Conservation (phyloP, 2,329 filamentous ascomycete species). For the Aspergillus sp. region DNA sequence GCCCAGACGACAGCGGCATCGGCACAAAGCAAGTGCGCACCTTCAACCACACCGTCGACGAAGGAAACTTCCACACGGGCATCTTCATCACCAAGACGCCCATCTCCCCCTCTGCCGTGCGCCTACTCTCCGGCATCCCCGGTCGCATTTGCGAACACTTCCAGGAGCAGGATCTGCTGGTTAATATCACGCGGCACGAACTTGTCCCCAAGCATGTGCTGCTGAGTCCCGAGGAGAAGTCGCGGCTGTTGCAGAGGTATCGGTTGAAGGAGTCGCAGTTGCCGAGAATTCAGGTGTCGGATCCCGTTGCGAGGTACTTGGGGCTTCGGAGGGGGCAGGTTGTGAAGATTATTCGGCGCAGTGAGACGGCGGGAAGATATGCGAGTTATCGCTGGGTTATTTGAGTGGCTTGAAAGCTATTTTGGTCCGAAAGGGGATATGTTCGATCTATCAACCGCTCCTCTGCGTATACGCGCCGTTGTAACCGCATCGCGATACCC, state of each 20-base stretch:
- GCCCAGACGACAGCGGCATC: conserved; percentile 70
- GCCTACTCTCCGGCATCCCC: conserved; percentile 78
- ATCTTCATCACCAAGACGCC: conserved; percentile 85
- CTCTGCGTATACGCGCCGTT: not conserved
- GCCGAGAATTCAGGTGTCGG: conserved; percentile 85
- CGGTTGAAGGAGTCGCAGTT: conserved; percentile 96
- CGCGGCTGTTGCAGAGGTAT: conserved; percentile 82
- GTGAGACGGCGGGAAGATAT: conserved; percentile 94
- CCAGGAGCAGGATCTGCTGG: conserved; percentile 90
- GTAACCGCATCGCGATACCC: not conserved
- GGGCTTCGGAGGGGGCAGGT: conserved; percentile 90
- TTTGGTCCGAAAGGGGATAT: not conserved
- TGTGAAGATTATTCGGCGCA: conserved; percentile 96
- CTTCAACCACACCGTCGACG: conserved; percentile 81
- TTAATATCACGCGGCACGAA: conserved; percentile 98
- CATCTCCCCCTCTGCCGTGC: conserved; percentile 84
- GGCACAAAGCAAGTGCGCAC: conserved; percentile 91
- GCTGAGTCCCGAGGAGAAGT: conserved; percentile 88
- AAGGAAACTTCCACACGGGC: conserved; percentile 83
- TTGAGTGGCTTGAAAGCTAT: conserved; percentile 27
- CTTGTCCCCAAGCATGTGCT: conserved; percentile 92
- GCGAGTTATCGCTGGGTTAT: conserved; percentile 84
- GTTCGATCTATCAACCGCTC: not conserved
- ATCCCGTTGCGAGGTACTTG: conserved; percentile 90
- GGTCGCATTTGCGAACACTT: conserved; percentile 90